Evolutionary conservation across 2,329 filamentous ascomycete genomes (phyloP), one percentile per base, ranked within the genome.

Genomic region (Dothideomycetes sp.): DNA sequence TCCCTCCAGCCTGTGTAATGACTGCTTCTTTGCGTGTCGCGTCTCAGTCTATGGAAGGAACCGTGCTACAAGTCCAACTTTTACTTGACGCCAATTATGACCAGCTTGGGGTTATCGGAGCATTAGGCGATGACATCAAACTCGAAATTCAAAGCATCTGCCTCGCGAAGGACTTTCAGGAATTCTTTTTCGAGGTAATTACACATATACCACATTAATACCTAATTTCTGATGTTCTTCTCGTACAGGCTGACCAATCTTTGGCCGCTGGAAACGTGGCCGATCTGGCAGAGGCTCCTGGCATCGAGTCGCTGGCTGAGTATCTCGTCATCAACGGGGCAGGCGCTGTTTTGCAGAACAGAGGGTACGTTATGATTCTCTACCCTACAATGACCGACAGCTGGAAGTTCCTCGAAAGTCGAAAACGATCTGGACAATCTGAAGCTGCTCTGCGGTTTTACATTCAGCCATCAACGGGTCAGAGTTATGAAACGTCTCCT

Each of bases 321-420:
- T 40, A 47, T 32, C 44, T 51, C 32, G 52, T 49, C 31, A 14
- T 47, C n/a, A 37, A 49, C 16, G 45, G 38, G 5, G 42, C 41
- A 22, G 51, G 45, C 18, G 22, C 52, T 5, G 49, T 49, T 2
- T 32, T 44, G 9, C 30, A 46, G 3, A 36, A 43, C 11, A 38
- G 44, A 12, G 30, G 37, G 2, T 48, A 45, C 16, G 42, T 40
- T 10, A 41, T 54, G 38, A 34, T 56, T 2, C 39, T 57, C 9
- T 54, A 53, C 35, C 50, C 54, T 9, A 42, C 44, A 29, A 45
- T 41, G 14, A 43, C 42, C 3, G 49, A 52, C n/a, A 45, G 47
- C 15, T 57, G 52, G 52, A 48, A 44, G 9, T 54, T 52, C 35
- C 38, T 56, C 4, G 45, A 47, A n/a, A 19, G 22, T 11, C 12